These are phyloP conservation scores for Zasmidium citrigriseum DNA, from an alignment of 2,329 filamentous ascomycete species.

Conservation along the genomic window DNA sequence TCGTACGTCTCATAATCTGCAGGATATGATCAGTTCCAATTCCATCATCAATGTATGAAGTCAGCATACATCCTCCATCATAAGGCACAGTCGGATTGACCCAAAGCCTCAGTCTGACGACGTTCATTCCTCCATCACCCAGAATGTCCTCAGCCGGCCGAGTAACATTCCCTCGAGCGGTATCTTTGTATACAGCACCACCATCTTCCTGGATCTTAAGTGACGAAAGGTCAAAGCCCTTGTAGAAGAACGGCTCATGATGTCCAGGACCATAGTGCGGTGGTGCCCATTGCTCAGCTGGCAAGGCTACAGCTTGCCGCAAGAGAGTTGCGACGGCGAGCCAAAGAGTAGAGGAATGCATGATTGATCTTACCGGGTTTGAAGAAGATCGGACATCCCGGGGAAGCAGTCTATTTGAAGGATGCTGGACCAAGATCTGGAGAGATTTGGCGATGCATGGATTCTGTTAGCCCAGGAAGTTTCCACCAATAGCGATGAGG, in stretches of 20 bases:
- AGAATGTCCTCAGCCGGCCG: slow-evolving; percentile 38
- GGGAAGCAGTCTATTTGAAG: too few relatives aligned
- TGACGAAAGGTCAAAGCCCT: slow-evolving; percentile 44
- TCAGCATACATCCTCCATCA: slow-evolving; percentile 21
- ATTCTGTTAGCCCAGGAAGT: too few relatives aligned
- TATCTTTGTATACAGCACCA: slow-evolving; percentile 41
- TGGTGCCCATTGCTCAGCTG: neutral
- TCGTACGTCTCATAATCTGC: slow-evolving; percentile 30
- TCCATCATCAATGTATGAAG: neutral
- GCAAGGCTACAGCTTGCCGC: neutral
- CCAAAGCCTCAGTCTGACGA: slow-evolving; percentile 35
- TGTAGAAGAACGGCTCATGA: slow-evolving; percentile 33
- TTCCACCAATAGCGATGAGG: neutral
- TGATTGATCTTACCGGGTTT: too few relatives aligned
- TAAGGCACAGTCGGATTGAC: slow-evolving; percentile 32
- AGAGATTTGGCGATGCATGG: neutral
- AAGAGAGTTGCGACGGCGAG: too few relatives aligned
- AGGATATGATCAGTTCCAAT: neutral
- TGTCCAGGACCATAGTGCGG: neutral
- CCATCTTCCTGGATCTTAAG: slow-evolving; percentile 39
- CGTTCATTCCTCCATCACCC: slow-evolving; percentile 39
- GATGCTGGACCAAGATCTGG: too few relatives aligned
- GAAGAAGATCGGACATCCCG: too few relatives aligned
- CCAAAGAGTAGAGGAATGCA: too few relatives aligned
- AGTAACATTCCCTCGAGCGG: slow-evolving; percentile 37